A percentile compares a stretch with the other conserved stretches of the same genome.
Conservation (phyloP, 768 basidiomycete genomes). For the Sutorius australiensis region DNA sequence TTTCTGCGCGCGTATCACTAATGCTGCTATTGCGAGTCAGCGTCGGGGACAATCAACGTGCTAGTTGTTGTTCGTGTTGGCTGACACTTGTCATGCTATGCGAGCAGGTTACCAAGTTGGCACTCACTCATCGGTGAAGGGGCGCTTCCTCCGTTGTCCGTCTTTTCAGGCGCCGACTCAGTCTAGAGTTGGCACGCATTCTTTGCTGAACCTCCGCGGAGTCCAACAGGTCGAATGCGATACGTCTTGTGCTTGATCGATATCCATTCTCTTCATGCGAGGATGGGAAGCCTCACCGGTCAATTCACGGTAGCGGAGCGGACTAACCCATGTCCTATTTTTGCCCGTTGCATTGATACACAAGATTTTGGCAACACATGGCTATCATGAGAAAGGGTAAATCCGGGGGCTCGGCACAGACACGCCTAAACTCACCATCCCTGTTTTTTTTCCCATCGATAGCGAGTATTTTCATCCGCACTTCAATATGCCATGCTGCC, state of each 20-base stretch:
- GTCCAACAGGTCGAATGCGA: background rate
- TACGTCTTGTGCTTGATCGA: background rate
- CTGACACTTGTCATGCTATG: background rate
- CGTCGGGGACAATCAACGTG: background rate
- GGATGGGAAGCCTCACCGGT: background rate
- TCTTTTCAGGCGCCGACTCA: background rate
- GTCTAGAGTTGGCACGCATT: background rate
- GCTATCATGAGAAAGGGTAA: background rate
- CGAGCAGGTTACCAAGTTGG: background rate
- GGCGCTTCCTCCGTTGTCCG: background rate
- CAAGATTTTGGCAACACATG: background rate
- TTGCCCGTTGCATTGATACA: background rate
- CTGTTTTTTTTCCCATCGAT: background rate
- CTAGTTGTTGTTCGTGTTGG: background rate
- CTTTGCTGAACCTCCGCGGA: background rate
- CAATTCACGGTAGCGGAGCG: background rate
- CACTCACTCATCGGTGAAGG: background rate
- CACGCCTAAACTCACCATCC: background rate
- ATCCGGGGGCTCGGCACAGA: background rate
- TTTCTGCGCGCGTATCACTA: background rate
- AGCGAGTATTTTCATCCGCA: background rate
- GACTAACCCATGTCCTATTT: background rate
- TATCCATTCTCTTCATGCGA: background rate
- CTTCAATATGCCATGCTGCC: background rate
- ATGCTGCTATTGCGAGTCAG: background rate